Conservation (phyloP, 2,329 filamentous ascomycete species). For the Byssoonygena ceratinophila region DNA sequence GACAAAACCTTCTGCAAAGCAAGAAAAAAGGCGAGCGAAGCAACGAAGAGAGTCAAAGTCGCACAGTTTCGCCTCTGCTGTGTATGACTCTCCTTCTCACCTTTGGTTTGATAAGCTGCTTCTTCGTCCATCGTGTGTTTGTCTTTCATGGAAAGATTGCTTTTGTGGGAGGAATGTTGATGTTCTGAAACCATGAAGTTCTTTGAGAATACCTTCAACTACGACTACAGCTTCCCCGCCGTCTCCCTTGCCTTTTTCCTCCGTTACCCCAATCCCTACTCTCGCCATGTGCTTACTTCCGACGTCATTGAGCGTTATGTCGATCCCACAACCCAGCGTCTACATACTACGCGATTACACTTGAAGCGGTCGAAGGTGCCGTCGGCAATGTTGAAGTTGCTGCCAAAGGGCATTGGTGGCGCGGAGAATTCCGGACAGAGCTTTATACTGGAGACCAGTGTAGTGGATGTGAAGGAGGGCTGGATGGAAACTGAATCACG, state of each 20-base stretch:
- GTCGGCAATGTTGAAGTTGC: constrained; percentile 49
- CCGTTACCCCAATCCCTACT: constrained; percentile 58
- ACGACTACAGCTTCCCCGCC: constrained; percentile 55
- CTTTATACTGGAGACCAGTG: constrained; percentile 53
- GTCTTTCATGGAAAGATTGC: not conserved
- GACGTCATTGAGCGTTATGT: constrained; percentile 55
- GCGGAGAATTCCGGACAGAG: constrained; percentile 49
- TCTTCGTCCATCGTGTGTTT: not conserved
- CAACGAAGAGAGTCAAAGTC: not conserved
- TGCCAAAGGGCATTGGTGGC: constrained; percentile 50
- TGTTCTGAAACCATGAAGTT: constrained; percentile 40
- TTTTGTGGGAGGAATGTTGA: constrained; percentile 7
- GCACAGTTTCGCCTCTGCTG: too few species aligned
- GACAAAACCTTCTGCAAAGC: not conserved
- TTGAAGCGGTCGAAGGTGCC: constrained; percentile 55
- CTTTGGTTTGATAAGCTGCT: not conserved
- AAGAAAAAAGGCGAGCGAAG: not conserved
- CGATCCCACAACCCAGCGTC: constrained; percentile 48
- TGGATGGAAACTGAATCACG: constrained; percentile 56
- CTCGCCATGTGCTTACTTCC: constrained; percentile 53
- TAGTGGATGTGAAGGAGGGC: constrained; percentile 52
- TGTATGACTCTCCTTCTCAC: too few species aligned
- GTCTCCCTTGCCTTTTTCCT: constrained; percentile 59
- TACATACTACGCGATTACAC: constrained; percentile 53
- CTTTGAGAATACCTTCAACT: constrained; percentile 47